These are phyloP conservation scores for Suillus subaureus DNA, from an alignment of 768 basidiomycete species.

Conservation along the genomic window DNA sequence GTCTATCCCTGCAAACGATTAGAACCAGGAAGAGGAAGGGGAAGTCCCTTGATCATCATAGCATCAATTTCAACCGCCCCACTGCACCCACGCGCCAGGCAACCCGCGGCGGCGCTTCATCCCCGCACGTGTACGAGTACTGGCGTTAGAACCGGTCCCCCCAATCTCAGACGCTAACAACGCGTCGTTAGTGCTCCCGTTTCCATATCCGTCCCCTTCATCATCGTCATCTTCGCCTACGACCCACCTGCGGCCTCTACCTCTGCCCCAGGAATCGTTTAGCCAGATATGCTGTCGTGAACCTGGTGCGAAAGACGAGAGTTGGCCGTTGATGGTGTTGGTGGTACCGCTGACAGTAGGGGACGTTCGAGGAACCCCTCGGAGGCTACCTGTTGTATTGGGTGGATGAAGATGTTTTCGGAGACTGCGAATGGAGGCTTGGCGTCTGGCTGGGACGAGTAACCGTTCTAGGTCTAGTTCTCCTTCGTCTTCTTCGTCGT, in stretches of 20 bases:
- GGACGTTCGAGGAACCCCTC: constrained; percentile 15
- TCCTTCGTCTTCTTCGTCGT: constrained; percentile 51
- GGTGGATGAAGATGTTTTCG: constrained; percentile 56
- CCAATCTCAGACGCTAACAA: constrained; percentile 23
- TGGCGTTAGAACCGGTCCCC: constrained; percentile 2
- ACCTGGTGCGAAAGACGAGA: constrained; percentile 19
- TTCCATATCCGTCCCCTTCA: constrained; percentile 29
- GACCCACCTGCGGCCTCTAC: constrained; percentile 27
- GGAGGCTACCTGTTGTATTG: constrained; percentile 15
- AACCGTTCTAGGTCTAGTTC: constrained; percentile 69
- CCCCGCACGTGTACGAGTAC: constrained; percentile 15
- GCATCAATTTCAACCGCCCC: constrained; percentile 16
- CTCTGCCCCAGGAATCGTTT: constrained; percentile 24
- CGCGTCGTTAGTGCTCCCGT: constrained; percentile 8
- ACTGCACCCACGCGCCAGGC: constrained; percentile 37
- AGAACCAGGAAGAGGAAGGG: neutral
- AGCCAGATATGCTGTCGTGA: constrained; percentile 18
- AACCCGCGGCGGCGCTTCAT: constrained; percentile 35
- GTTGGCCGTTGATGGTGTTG: constrained; percentile 9
- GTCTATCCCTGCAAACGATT: neutral
- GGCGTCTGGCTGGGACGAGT: constrained; percentile 70
- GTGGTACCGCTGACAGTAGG: constrained; percentile 15
- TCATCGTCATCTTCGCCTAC: constrained; percentile 30
- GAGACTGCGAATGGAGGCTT: constrained; percentile 73
- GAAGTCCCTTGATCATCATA: neutral